Evolutionary conservation across 257 asterid genomes (phyloP).

Genomic region (Ilex aquifolium): DNA sequence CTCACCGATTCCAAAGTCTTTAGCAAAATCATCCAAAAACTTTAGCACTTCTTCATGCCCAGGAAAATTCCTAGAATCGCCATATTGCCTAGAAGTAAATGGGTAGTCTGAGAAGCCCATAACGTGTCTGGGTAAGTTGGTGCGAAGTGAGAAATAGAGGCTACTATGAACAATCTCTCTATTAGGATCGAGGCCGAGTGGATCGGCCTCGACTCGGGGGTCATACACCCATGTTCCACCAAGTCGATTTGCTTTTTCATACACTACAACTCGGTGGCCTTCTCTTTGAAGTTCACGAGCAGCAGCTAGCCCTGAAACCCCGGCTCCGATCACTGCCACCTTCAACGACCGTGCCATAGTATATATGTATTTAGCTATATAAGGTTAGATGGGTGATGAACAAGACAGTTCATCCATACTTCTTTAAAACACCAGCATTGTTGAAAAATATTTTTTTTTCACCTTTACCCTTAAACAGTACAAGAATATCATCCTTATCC

Average conservation of each 20-base stretch:
- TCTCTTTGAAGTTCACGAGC: conserved; percentile 29
- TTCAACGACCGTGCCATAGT: conserved; percentile 6
- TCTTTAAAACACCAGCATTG: no score
- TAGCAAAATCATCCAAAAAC: conserved; percentile 42
- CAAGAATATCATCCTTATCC: no score
- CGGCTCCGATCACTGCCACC: conserved; percentile 67
- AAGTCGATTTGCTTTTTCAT: conserved; percentile 34
- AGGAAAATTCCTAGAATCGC: conserved; percentile 30
- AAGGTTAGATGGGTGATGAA: no score
- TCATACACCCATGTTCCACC: conserved; percentile 62
- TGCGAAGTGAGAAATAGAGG: conserved; percentile 34
- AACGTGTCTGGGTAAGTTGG: conserved; percentile 49
- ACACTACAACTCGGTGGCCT: conserved; percentile 26
- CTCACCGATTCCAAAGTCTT: conserved; percentile 31
- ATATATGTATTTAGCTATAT: no score
- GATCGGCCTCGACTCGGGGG: conserved; percentile 46
- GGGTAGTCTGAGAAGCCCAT: conserved; percentile 55
- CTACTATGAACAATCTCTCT: conserved; percentile 46
- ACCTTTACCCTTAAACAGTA: no score
- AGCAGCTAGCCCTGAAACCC: conserved; percentile 6
- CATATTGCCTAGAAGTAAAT: conserved; percentile 12
- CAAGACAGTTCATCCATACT: no score
- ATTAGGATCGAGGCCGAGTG: conserved; percentile 38
- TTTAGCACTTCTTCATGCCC: conserved; percentile 47
- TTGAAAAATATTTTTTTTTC: no score